Base-by-base conservation (phyloP, 495 filamentous ascomycete genomes). In the Annulohypoxylon nitens region DNA sequence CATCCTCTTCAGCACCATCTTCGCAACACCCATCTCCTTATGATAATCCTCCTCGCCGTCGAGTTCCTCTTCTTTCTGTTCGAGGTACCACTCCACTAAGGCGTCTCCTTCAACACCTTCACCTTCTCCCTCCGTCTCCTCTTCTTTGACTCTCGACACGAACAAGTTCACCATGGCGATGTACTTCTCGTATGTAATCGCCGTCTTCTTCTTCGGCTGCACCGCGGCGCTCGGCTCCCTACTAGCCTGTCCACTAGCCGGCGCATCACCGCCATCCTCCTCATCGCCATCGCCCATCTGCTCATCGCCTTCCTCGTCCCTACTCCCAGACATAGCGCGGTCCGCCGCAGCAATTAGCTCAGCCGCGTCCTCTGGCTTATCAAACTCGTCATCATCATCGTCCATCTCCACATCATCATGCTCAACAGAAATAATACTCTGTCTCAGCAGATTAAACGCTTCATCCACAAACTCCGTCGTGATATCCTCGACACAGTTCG, bases 361-460 rank as follows among this genome's bases (percentile, higher is more conserved):
- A 2, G 74, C 77, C 33, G 80, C 73, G 61, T 83, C 80, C 63
- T 85, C 75, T 37, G 75, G 64, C 16, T 73, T 62, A 7, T 67
- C 79, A 12, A 87, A 85, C 7, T 92, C 89, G 23, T 92, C 92
- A 30, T 97, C 95, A 12, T 98, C 95, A 33, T 97, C 95, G 12
- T 98, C 95, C 39, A 99, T 92, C 78, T 98, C 96, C 12, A 99
- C 91, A 71, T 99, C 96, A 74, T 99, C 96, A 75, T 97, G 96
- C 80, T 99, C 97, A 16, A 99, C 95, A 14, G 92, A 95, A 74
- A 99, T 97, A 78, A 99, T 98, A 81, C 91, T 94, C 82, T 97
- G 94, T 34, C 93, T 83, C 4, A 99, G 86, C 6, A 99, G 87
- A 58, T 95, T 91, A 77, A 90, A 97, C 2, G 94, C 96, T 79